These are phyloP conservation scores for Omphalea diandra DNA, from an alignment of 441 rosid species.

Conservation along the genomic window DNA sequence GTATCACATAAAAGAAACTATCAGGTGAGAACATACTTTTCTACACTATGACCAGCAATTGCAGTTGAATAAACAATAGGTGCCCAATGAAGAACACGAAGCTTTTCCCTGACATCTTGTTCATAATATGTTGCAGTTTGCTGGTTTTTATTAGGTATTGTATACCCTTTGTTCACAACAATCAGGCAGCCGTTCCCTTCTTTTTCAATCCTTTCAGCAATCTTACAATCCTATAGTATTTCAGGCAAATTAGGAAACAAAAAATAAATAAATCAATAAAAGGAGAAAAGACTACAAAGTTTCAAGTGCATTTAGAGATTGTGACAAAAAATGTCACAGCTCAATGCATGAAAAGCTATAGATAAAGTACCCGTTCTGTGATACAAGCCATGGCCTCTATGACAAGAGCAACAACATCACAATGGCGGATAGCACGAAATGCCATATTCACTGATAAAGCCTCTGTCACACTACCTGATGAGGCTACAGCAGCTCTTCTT, in stretches of 20 bases:
- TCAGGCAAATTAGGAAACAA: slow-evolving; percentile 15
- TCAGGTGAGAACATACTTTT: slow-evolving; percentile 48
- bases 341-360: slow-evolving; percentile 16
- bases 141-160: slow-evolving; percentile 89
- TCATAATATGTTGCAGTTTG: slow-evolving; percentile 72
- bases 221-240: slow-evolving; percentile 67
- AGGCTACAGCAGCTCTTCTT: slow-evolving; percentile 85
- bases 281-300: not conserved
- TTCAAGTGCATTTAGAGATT: not conserved
- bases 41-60: slow-evolving; percentile 82
- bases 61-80: slow-evolving; percentile 94
- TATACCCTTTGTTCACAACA: slow-evolving; percentile 97
- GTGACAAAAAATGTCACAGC: not conserved
- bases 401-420: slow-evolving; percentile 95
- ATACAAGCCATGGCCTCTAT: slow-evolving; percentile 96
- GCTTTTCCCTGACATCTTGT: slow-evolving; percentile 90
- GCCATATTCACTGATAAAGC: slow-evolving; percentile 93
- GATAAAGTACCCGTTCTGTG: slow-evolving; percentile 79
- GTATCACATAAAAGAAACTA: not conserved
- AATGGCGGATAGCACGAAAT: slow-evolving; percentile 83
- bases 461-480: slow-evolving; percentile 88
- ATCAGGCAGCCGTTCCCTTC: slow-evolving; percentile 95
- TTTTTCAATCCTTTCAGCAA: slow-evolving; percentile 91
- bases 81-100: slow-evolving; percentile 87
- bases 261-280: not conserved